phyloP scores from a whole-genome alignment of 2,329 filamentous ascomycete genomes.

The Ophiostoma sp. region DNA sequence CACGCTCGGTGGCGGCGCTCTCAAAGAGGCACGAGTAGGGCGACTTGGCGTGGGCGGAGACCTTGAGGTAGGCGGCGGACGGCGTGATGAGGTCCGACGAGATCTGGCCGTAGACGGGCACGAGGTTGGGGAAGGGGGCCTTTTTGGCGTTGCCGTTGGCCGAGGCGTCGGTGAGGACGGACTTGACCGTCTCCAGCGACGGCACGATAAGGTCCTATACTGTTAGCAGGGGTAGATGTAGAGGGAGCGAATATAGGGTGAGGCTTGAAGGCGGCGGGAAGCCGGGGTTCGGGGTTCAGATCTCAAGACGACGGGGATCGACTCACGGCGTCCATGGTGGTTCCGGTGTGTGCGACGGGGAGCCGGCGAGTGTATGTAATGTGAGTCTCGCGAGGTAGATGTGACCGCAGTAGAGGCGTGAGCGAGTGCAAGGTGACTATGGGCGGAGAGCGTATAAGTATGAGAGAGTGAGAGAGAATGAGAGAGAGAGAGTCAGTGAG shows the following conservation, averaged over 20 bases:
- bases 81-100: slow-evolving; percentile 85
- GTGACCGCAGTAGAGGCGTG: background rate
- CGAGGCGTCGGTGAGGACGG: slow-evolving; percentile 24
- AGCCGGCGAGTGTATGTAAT: background rate
- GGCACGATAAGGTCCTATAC: slow-evolving; percentile 28
- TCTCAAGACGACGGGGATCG: background rate
- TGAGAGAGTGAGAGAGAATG: background rate
- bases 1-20: slow-evolving; percentile 82
- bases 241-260: background rate
- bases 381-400: background rate
- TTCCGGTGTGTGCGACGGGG: background rate
- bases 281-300: too few relatives aligned
- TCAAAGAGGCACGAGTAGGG: slow-evolving; percentile 82
- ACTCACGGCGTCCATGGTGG: slow-evolving; percentile 13
- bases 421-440: background rate
- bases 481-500: background rate
- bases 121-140: slow-evolving; percentile 23
- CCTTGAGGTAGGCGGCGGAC: slow-evolving; percentile 89
- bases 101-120: slow-evolving; percentile 30
- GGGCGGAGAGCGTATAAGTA: too few relatives aligned
- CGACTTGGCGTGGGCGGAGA: slow-evolving; percentile 64
- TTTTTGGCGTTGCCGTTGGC: slow-evolving; percentile 12
- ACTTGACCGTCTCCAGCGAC: slow-evolving; percentile 29
- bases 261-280: background rate
- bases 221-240: background rate